phyloP scores from a whole-genome alignment of 2,329 filamentous ascomycete genomes.

The Fusarium continuum region DNA sequence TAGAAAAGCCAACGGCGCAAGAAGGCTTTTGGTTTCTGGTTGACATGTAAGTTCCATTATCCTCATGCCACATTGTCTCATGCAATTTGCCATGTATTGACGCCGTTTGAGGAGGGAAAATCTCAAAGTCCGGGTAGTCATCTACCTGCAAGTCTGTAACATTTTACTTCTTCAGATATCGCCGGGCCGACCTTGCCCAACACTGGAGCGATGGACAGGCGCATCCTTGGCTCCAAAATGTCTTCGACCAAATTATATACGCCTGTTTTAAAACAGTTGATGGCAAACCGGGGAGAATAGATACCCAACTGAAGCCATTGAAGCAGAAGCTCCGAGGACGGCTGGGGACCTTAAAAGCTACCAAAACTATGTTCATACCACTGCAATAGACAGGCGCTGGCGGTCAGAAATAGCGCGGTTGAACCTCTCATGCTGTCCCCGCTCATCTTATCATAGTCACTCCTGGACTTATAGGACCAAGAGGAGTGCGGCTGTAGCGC shows the following conservation, averaged over 20 bases:
- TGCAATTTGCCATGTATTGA: constrained; percentile 38
- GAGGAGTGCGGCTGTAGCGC: constrained; percentile 74
- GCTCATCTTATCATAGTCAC: constrained; percentile 77
- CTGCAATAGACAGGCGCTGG: constrained; percentile 73
- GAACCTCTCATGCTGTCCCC: constrained; percentile 78
- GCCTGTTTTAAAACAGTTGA: constrained; percentile 81
- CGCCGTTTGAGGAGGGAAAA: constrained; percentile 50
- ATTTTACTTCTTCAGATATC: constrained; percentile 52
- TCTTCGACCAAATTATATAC: constrained; percentile 73
- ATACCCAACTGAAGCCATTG: constrained; percentile 78
- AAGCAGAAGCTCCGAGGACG: constrained; percentile 73
- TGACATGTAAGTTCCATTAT: constrained; percentile 49
- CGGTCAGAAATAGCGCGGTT: constrained; percentile 74
- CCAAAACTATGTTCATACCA: constrained; percentile 80
- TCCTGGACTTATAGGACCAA: constrained; percentile 79
- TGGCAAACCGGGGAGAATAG: constrained; percentile 75
- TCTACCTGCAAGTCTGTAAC: constrained; percentile 52
- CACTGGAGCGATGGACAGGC: constrained; percentile 68
- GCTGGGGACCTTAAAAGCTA: constrained; percentile 78
- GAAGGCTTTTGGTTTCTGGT: constrained; percentile 47
- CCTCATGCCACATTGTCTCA: constrained; percentile 50
- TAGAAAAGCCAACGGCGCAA: constrained; percentile 45
- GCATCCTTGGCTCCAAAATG: constrained; percentile 83
- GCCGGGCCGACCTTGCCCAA: constrained; percentile 52
- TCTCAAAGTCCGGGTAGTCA: constrained; percentile 55